These are phyloP conservation scores for Chrysoporthe deuterocubensis DNA, from an alignment of 2,329 filamentous ascomycete genomes.

Conservation along the genomic window DNA sequence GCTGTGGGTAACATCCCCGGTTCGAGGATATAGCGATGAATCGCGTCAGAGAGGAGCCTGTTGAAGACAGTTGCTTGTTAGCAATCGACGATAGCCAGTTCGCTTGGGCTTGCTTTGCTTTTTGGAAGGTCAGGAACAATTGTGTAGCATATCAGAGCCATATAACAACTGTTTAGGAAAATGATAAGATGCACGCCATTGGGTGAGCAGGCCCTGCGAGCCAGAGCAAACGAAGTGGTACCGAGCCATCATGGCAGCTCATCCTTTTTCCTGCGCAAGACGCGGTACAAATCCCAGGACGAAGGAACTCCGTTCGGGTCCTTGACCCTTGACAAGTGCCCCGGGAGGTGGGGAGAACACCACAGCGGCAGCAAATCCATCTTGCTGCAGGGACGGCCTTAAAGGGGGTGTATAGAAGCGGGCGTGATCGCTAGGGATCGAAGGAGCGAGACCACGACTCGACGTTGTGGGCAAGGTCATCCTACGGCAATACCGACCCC, in stretches of 20 bases:
- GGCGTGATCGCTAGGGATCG: conserved; percentile 18
- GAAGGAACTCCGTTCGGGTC: not conserved
- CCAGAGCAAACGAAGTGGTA: not conserved
- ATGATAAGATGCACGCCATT: not conserved
- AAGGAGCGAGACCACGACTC: conserved; percentile 19
- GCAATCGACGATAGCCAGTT: not conserved
- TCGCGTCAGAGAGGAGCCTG: conserved; percentile 63
- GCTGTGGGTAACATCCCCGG: conserved; percentile 67
- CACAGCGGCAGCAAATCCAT: conserved; percentile 16
- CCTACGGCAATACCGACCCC: not conserved
- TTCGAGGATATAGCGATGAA: conserved; percentile 63
- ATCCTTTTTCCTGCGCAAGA: conserved; percentile 27
- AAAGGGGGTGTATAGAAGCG: conserved; percentile 24
- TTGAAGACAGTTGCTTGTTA: conserved; percentile 6
- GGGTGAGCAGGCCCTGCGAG: not conserved
- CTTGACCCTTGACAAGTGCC: conserved; percentile 1
- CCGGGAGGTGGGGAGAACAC: conserved; percentile 20
- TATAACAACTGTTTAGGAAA: not conserved
- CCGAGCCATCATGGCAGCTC: not conserved
- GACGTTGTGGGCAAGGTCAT: conserved; percentile 2
- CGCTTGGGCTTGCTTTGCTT: not conserved
- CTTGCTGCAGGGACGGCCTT: conserved; percentile 19
- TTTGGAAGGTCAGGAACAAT: not conserved
- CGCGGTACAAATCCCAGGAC: conserved; percentile 32
- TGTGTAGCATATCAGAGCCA: not conserved